These are phyloP conservation scores for Syzygium oleosum DNA, from an alignment of 345 rosid species.

Conservation along the genomic window DNA sequence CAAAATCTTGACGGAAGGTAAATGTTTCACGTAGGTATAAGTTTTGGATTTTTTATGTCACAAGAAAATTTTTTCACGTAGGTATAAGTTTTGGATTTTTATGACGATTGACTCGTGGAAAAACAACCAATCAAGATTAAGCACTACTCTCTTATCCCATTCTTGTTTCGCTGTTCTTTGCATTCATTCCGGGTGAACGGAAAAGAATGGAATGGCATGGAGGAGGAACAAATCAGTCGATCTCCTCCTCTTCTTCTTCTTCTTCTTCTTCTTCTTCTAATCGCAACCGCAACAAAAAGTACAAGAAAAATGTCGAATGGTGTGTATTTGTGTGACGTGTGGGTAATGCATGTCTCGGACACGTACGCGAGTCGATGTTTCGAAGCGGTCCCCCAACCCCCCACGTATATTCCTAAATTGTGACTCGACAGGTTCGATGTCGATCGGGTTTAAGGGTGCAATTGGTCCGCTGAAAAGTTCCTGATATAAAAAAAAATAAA, in stretches of 20 bases:
- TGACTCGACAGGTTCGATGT: background rate
- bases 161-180: background rate
- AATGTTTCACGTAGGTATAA: too few relatives aligned
- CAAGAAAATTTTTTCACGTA: too few relatives aligned
- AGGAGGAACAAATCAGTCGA: background rate
- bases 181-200: background rate
- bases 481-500: too few relatives aligned
- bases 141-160: too few relatives aligned
- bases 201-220: background rate
- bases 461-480: background rate
- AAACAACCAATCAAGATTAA: too few relatives aligned
- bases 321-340: background rate
- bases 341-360: background rate
- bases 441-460: fast-evolving
- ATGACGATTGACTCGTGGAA: too few relatives aligned
- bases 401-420: background rate
- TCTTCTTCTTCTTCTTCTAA: background rate
- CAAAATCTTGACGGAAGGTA: too few relatives aligned
- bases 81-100: too few relatives aligned
- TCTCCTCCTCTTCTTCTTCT: background rate
- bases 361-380: fast-evolving
- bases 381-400: background rate
- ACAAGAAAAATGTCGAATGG: fast-evolving
- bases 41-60: too few relatives aligned
- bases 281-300: background rate